Percentiles rank a stretch among this genome's conserved stretches.
phyloP scores from a whole-genome alignment of 768 basidiomycete species.

The Rhizopogon sp. region DNA sequence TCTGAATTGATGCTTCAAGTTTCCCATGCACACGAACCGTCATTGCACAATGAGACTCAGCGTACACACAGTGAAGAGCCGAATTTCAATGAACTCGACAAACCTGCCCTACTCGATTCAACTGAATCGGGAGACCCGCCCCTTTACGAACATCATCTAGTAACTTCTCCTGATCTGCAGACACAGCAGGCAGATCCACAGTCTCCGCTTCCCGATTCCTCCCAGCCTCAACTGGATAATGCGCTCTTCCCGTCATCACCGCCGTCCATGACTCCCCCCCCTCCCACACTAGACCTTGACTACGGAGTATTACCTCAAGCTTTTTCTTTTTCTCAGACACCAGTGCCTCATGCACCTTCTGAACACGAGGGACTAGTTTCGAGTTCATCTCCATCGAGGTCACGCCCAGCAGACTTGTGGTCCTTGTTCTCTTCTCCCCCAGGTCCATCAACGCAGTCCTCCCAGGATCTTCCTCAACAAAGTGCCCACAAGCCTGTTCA shows the following conservation, averaged over 20 bases:
- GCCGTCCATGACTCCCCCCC: background rate
- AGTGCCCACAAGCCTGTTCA: constrained; percentile 11
- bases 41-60: background rate
- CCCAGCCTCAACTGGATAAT: constrained; percentile 16
- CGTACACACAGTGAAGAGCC: background rate
- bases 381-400: constrained; percentile 7
- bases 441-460: constrained; percentile 1
- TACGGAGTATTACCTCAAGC: background rate
- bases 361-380: background rate
- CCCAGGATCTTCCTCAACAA: background rate
- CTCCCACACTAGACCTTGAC: background rate
- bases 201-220: constrained; percentile 8
- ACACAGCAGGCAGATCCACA: background rate
- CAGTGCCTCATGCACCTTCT: constrained; percentile 1
- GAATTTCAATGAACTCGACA: background rate
- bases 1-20: background rate
- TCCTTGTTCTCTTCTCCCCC: constrained; percentile 13
- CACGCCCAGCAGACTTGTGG: constrained; percentile 10
- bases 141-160: background rate
- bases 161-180: background rate
- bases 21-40: background rate
- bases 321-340: background rate
- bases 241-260: background rate
- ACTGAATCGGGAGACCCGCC: background rate
- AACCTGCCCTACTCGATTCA: background rate